Evolutionary conservation across 148 eudicot genomes (phyloP).

Genomic region (Simmondsia chinensis): DNA sequence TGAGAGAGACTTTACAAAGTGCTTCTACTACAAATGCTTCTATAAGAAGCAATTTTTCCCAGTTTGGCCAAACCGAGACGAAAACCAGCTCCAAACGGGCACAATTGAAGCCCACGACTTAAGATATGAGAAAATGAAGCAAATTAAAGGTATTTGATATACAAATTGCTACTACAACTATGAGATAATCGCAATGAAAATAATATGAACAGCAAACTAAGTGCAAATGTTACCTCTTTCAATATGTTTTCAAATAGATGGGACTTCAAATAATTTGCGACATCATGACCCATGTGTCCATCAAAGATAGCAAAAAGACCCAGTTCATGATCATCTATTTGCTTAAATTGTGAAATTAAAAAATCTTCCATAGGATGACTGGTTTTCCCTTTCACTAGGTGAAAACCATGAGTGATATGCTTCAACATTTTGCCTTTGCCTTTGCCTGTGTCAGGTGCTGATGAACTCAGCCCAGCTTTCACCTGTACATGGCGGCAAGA

Average conservation of each 20-base stretch:
- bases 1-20: no score
- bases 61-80: no score
- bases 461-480: slow-evolving; percentile 23
- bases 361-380: slow-evolving; percentile 70
- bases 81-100: no score
- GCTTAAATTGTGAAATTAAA: slow-evolving; percentile 42
- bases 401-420: slow-evolving; percentile 46
- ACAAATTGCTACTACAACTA: neutral
- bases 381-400: slow-evolving; percentile 53
- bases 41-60: no score
- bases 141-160: no score
- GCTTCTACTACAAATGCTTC: no score
- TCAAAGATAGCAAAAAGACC: slow-evolving; percentile 67
- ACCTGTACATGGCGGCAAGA: slow-evolving; percentile 2
- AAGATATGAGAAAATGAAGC: no score
- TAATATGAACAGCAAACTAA: neutral
- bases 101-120: no score
- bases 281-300: slow-evolving; percentile 72
- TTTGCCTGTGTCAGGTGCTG: slow-evolving; percentile 35
- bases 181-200: neutral
- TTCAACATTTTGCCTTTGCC: slow-evolving; percentile 25
- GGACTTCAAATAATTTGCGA: slow-evolving; percentile 38
- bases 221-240: slow-evolving; percentile 30
- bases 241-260: slow-evolving; percentile 48
- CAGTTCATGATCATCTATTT: slow-evolving; percentile 38